These are phyloP conservation scores for Trichoderma polysporum DNA, from an alignment of 2,329 filamentous ascomycete species.

Conservation along the genomic window DNA sequence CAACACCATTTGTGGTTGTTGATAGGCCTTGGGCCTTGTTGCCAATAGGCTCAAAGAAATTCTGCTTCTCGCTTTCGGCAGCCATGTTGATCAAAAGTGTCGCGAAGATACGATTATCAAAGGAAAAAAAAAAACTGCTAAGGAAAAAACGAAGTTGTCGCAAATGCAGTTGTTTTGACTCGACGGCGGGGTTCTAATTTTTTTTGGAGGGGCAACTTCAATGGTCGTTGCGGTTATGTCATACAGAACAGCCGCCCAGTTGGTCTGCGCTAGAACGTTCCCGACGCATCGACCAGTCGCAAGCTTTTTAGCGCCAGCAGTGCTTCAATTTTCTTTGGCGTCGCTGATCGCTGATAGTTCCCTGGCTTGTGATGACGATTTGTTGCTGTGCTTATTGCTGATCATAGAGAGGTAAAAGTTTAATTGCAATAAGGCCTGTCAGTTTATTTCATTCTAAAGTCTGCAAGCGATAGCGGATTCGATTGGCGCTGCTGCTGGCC, in stretches of 20 bases:
- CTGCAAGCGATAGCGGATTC: constrained; percentile 51
- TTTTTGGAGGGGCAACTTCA: constrained; percentile 28
- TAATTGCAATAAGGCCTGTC: neutral
- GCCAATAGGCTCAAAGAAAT: constrained; percentile 64
- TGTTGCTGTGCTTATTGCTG: neutral
- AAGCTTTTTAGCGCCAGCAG: neutral
- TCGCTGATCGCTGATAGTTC: neutral
- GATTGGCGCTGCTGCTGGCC: constrained; percentile 48
- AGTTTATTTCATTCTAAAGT: constrained; percentile 49
- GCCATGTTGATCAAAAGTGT: constrained; percentile 41
- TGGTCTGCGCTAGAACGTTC: constrained; percentile 21
- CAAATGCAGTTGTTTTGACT: constrained; percentile 13
- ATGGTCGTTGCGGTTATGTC: constrained; percentile 20
- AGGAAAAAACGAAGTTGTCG: constrained; percentile 15
- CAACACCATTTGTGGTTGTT: constrained; percentile 37
- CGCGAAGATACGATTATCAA: neutral
- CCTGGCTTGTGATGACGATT: neutral
- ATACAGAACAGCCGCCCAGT: constrained; percentile 3
- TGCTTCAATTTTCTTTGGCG: neutral
- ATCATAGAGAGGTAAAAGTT: neutral
- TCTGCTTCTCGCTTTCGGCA: constrained; percentile 39
- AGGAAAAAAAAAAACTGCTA: neutral
- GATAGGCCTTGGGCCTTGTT: constrained; percentile 57
- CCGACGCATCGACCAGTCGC: constrained; percentile 4
- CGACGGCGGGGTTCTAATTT: constrained; percentile 25